Base-by-base conservation (phyloP, 2,329 filamentous ascomycete species). In the Alternaria triticina region DNA sequence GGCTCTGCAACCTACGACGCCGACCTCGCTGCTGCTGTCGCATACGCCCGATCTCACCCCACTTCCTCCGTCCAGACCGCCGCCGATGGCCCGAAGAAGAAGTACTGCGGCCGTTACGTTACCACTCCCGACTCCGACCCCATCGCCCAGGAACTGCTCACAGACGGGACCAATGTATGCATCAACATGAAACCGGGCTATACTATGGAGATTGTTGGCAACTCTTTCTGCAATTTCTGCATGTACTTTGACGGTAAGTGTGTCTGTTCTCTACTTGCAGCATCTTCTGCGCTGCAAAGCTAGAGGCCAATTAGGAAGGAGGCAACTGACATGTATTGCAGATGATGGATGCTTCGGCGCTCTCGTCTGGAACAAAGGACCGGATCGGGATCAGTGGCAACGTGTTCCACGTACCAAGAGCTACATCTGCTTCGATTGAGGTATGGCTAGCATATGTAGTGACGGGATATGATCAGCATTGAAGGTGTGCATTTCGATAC, bases 211-310 rank as follows among this genome's bases (percentile, higher is more conserved):
- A 27, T 27, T 27, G 25, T 27, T 27, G 25, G 25, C 25, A 27
- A 27, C 25, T 10, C 9, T 27, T 27, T 27, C 25, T 27, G 25
- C 25, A 10, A 10, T 27, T 27, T 57, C 12, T 58, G 56, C 9
- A 52, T 58, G 22, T n/a, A 51, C 15, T 58, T 58, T 22, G 30
- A 51, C 22, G 13, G 56, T 51, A 51, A 36, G 28, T 51, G 49
- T 51, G 8, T 28, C 28, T 2, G 22, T 12, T 12, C 23, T 23
- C 30, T 20, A 28, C 12, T 22, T 22, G 17, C 27, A 15, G 12
- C 5, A 33, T 8, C 9, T 28, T 5, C 28, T 5, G 10, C 44
- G 22, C 44, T 25, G 4, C 23, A 7, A 15, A 9, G 5, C 13
- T 15, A 8, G 1, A 23, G 2, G 43, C 17, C 7, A 5, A 20